These are phyloP conservation scores for Amaranthus palmeri DNA, from an alignment of 148 eudicot species.

Conservation along the genomic window DNA sequence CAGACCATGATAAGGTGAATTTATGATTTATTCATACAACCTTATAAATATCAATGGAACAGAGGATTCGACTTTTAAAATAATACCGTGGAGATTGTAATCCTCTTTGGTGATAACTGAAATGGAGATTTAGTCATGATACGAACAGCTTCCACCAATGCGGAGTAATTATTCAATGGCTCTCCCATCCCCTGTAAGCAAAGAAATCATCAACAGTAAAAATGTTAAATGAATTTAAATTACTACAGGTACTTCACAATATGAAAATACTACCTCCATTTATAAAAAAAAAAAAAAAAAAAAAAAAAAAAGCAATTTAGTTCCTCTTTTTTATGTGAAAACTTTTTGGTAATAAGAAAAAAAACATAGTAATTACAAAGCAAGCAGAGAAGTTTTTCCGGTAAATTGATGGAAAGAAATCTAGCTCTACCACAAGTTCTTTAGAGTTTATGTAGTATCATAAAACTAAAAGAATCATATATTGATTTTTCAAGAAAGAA, in stretches of 20 bases:
- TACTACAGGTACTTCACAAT: neutral
- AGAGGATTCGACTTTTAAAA: neutral
- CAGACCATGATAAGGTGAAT: neutral
- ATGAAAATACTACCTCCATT: neutral
- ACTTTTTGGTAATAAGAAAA: too few relatives aligned
- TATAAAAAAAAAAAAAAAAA: too few relatives aligned
- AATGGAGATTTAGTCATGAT: slow-evolving; percentile 75
- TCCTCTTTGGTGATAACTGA: slow-evolving; percentile 71
- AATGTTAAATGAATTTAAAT: neutral
- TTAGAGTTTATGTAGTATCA: neutral
- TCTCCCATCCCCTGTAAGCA: slow-evolving; percentile 95
- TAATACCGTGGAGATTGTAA: slow-evolving; percentile 90
- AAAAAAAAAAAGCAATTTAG: too few relatives aligned
- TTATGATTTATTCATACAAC: neutral
- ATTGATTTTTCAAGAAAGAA: neutral
- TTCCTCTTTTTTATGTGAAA: too few relatives aligned
- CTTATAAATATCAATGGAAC: neutral
- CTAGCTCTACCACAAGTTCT: neutral
- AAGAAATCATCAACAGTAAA: slow-evolving; percentile 9
- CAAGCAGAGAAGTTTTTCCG: neutral
- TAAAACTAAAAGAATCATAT: neutral
- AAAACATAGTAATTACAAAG: neutral
- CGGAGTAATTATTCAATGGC: slow-evolving; percentile 79
- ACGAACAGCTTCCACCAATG: slow-evolving; percentile 81
- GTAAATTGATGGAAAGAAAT: neutral